Base-by-base conservation (phyloP, 2,329 filamentous ascomycete genomes). In the Aspergillus quadrilineatus region DNA sequence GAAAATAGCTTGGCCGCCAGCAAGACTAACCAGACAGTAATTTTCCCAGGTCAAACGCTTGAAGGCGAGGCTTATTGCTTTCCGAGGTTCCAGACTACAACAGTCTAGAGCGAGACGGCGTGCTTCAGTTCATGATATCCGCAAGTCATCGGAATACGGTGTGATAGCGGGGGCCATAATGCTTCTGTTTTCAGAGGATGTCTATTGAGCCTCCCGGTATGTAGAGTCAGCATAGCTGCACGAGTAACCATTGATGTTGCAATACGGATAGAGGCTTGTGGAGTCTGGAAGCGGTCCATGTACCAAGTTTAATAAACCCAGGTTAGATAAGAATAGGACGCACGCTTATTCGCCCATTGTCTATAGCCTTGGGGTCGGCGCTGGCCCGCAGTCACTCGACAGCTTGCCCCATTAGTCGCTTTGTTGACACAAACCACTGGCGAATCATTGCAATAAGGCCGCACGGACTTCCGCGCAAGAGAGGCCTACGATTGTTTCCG, bases 371-470 rank as follows among this genome's bases (percentile, higher is more conserved):
- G 39, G 43, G 32, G 45, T 53, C 26, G 55, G 39, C 41, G 41
- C 55, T 53, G 41, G 44, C 17, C 32, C 39, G 45, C 50, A 34
- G 50, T 50, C 55, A 57, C 47, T 56, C 48, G 43, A 51, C 55
- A 49, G 41, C 29, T 52, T 57, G 39, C 50, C 32, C 22, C 14
- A 28, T 56, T 29, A 41, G 43, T 43, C 30, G 44, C 39, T 44
- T 30, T 30, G 12, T 45, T 22, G 41, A 28, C 15, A 9, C 1
- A 28, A 36, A 26, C 12, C n/a, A 45, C 49, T 30, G 32, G n/a
- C 41, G 45, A 49, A 57, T 57, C 43, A 45, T 22, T 28, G 42
- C 28, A 30, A 12, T 37, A 15, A 29, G 39, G 29, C 45, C 26
- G 30, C 48, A 32, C 34, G 29, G 32, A 47, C 32, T 12, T 43